Percentiles rank a stretch among this genome's conserved stretches.
Evolutionary conservation across 164 flowering plant genomes (phyloP).

Genomic region (Akebia trifoliata): DNA sequence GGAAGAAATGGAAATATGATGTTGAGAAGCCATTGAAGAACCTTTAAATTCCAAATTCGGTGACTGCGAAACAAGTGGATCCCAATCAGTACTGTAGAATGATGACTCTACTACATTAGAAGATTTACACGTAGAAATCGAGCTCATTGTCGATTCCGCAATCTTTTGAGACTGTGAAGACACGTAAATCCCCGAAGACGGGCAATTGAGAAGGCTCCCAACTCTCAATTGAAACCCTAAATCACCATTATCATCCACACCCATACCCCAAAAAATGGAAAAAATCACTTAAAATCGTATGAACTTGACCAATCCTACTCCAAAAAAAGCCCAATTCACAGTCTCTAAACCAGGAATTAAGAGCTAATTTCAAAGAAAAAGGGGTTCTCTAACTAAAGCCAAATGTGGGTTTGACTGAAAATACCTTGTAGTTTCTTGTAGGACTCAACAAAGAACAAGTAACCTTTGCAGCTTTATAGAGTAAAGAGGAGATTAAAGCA

Average conservation of each 20-base stretch:
- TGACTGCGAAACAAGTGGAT: constrained; percentile 53
- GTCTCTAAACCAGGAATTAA: constrained; percentile 17
- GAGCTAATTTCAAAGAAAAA: constrained; percentile 13
- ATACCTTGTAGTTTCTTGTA: constrained; percentile 55
- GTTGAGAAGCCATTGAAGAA: constrained; percentile 41
- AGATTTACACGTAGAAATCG: constrained; percentile 16
- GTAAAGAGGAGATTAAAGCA: constrained; percentile 42
- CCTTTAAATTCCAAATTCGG: constrained; percentile 44
- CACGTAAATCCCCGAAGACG: constrained; percentile 2
- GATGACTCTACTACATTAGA: constrained; percentile 35
- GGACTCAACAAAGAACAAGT: constrained; percentile 82
- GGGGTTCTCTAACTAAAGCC: constrained; percentile 28
- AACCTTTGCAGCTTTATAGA: constrained; percentile 74
- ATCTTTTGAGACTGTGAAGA: constrained; percentile 18
- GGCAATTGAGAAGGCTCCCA: constrained; percentile 31
- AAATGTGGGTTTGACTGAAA: constrained; percentile 60
- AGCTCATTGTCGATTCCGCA: constrained; percentile 17
- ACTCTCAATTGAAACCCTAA: constrained; percentile 41
- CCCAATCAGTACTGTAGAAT: constrained; percentile 62
- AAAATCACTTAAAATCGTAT: neutral
- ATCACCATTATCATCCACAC: constrained; percentile 39
- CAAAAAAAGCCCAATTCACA: constrained; percentile 21
- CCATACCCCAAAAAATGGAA: constrained; percentile 28
- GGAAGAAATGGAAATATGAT: constrained; percentile 34
- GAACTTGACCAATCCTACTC: constrained; percentile 1